Evolutionary conservation across 1,284 basidiomycete species (phyloP), one percentile per base, ranked within the genome.

Genomic region (Boletus holoroseus): DNA sequence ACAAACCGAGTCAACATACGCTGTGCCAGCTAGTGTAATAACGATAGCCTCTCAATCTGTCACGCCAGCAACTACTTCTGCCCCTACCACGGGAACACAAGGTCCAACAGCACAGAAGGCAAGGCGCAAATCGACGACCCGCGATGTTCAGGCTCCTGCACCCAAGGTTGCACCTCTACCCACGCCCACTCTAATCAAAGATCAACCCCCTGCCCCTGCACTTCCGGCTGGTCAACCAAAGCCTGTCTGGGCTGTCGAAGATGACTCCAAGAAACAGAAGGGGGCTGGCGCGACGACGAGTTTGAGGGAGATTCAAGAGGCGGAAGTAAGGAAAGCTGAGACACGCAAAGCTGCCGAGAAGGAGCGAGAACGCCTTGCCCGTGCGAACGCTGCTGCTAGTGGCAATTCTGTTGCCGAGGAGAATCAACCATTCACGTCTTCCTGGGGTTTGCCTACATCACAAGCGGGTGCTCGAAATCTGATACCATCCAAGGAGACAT

Each of bases 241-340:
- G 61, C 64, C 75, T 15, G 77, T 77, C 5, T 88, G 85, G 83
- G 71, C 73, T 16, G 79, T 76, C 52, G 81, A 82, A 35, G 85
- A 88, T 32, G 85, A 86, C 11, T 66, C 69, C 37, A 81, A 78
- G 64, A 82, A 80, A 65, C 64, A 71, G 27, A 76, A 76, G 58
- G 58, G 69, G 7, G 61, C 73, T 0, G 67, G 71, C 16, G 60
- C 68, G 3, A 72, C 83, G n/a, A 73, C 83, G 26, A 90, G 88
- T 57, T 73, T 99, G 45, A 85, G 94, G 50, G 93, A 98, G 61
- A 99, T 99, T 51, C 96, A 99, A 68, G 93, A 96, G 61, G 85
- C 87, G 1, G 96, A 99, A 71, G 83, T 82, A 13, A 91, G 83
- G 69, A 85, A 85, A 62, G 77, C 81, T 2, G 92, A 93, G 58